phyloP scores from a whole-genome alignment of 768 basidiomycete species.

The Psilocybe cubensis region DNA sequence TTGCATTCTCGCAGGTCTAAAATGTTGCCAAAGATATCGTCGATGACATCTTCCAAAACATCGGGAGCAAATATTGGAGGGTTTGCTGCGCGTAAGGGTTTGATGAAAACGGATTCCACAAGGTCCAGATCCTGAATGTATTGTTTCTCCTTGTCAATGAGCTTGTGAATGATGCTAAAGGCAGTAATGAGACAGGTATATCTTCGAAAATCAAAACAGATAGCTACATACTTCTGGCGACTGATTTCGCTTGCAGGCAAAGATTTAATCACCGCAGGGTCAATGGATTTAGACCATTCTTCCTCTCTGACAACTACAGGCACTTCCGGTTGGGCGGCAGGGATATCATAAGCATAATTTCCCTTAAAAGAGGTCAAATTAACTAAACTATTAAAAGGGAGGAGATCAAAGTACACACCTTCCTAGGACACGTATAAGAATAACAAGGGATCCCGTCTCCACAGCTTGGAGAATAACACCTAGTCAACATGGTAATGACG shows the following conservation, averaged over 20 bases:
- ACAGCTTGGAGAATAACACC: conserved; percentile 90
- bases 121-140: conserved; percentile 87
- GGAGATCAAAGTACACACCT: conserved; percentile 39
- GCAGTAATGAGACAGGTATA: not conserved
- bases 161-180: conserved; percentile 77
- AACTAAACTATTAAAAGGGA: not conserved
- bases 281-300: conserved; percentile 53
- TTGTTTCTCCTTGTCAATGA: conserved; percentile 87
- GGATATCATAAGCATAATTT: conserved; percentile 18
- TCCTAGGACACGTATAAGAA: conserved; percentile 78
- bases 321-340: conserved; percentile 29
- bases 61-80: conserved; percentile 49
- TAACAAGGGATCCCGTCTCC: conserved; percentile 83
- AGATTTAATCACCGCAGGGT: conserved; percentile 38
- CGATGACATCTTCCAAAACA: conserved; percentile 81
- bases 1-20: conserved; percentile 86
- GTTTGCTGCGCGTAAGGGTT: conserved; percentile 48
- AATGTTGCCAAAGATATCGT: conserved; percentile 89
- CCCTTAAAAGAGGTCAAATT: conserved; percentile 11
- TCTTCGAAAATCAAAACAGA: not conserved
- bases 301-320: conserved; percentile 34
- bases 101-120: conserved; percentile 69
- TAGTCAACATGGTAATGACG: conserved; percentile 86
- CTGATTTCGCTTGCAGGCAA: conserved; percentile 79
- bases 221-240: conserved; percentile 65